Base-by-base conservation (phyloP, 2,329 filamentous ascomycete genomes). In the Tympanopsis confertula region DNA sequence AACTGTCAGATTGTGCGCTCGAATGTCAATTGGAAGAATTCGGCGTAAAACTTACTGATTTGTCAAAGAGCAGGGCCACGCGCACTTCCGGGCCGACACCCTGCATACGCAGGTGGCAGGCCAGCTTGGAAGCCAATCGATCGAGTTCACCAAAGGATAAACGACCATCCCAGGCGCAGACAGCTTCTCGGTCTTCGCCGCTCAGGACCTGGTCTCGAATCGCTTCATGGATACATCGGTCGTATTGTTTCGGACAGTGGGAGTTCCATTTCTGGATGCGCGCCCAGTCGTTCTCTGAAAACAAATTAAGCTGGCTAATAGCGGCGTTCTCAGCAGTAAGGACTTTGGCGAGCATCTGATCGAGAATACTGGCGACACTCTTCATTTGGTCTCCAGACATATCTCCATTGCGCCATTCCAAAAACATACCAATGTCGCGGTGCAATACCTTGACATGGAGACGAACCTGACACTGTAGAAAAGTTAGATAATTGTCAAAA, bases 51-150 rank as follows among this genome's bases (percentile, higher is more conserved):
- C n/a, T n/a, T n/a, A n/a, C n/a, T 10, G 30, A 33, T 15, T 18
- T 33, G 7, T 33, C 30, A 10, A 33, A 7, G 12, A 33, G 12
- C 30, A 33, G 12, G 7, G 7, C 12, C 7, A 33, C 30, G 7
- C 10, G 15, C 15, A 10, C 7, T 10, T 18, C 30, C 15, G 30
- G 30, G 7, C 30, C 13, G 5, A 44, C 19, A 10, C 42, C 35
- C 20, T 18, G 19, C 35, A 45, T 12, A 0, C 20, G 13, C 5
- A 38, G 28, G 10, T 42, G 41, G 30, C 37, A 19, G 0, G 42
- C 41, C 5, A 44, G 24, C 36, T 3, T 41, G 36, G 17, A 41
- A 37, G 13, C 20, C 24, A 24, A 7, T 13, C 7, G 40, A 41
- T 15, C 12, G 29, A 40, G 13, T 38, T 40, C 28, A 17, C 22